Base-by-base conservation (phyloP, 371 early-diverging fungal species). In the Apophysomyces elegans region DNA sequence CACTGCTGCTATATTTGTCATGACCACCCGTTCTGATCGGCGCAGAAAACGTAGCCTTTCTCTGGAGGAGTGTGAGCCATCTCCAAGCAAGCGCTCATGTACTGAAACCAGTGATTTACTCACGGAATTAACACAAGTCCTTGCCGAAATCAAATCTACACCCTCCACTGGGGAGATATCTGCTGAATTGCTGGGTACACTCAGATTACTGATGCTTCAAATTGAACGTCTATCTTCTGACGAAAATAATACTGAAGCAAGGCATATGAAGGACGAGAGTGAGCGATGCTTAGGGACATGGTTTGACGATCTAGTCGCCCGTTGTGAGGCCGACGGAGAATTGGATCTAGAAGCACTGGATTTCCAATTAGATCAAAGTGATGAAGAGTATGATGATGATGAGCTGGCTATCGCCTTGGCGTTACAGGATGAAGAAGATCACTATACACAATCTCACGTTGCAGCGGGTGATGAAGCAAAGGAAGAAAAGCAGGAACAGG, bases 241-340 rank as follows among this genome's bases (percentile, higher is more conserved):
- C 61, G 69, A 75, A 57, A 64, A 73, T 5, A 75, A 79, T 41
- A 44, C 60, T 12, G 75, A 75, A 61, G 77, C 77, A 47, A 64
- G 56, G 36, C 67, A 69, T 58, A 67, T 81, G 64, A 78, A 74
- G 63, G 68, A 78, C 46, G 75, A 81, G 37, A 76, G 77, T 39
- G 81, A 78, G 35, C 67, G 67, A 14, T 81, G 75, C 46, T 58
- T 81, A 35, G 81, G 78, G 66, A 47, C 73, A 46, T 81, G 81
- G 81, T 78, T 81, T 61, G 81, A 81, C 46, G 78, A 81, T 43
- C 57, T 81, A 32, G 63, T 81, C 14, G 81, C 76, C 16, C 78
- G 65, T 13, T 81, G 78, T 61, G 78, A 77, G 54, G 80, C 75
- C 0, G 80, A 77, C 56, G 77, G 71, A 11, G 77, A 73, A 47